Evolutionary conservation across 495 filamentous ascomycete genomes (phyloP), one percentile per base, ranked within the genome.

Genomic region (Neurospora sp.): DNA sequence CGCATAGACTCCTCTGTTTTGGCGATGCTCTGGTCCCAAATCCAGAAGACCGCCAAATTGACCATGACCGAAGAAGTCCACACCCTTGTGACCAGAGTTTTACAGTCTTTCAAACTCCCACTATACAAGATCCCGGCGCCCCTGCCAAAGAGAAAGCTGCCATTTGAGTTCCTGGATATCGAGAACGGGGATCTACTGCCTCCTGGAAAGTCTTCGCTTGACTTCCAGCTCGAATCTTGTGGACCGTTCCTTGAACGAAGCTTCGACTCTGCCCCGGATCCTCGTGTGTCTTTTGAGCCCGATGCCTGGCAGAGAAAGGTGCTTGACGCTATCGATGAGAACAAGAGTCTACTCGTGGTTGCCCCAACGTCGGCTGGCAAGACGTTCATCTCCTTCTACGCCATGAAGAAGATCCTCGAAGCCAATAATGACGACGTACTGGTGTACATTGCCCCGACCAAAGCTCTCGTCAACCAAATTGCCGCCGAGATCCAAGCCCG

Each of bases 401-500:
- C 92, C 0, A 94, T 94, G 89, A 89, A 90, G 75, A 88, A 93
- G 77, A 81, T 94, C 11, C 84, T 94, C 23, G 82, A 90, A 75
- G 85, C 85, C 6, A 86, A 88, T 71, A 85, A 93, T 75, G 87
- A 93, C 39, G 88, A 88, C 20, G 84, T 94, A 12, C 78, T 94
- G 5, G 90, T 94, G 7, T 94, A 94, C 77, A 88, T 94, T 37
- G 92, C 92, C 2, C 92, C 92, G 2, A 94, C 92, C 1, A 94
- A 94, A 80, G 92, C 92, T 9, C 80, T 94, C 14, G 92, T 94
- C 72, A 94, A 94, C 78, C 92, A 94, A 77, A 93, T 94, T 74
- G 92, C 91, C 1, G 92, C 92, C 8, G 92, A 94, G 79, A 82
- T 94, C 8, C 81, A 84, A 73, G 84, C 82, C 44, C 76, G 91